Percentiles rank a stretch among this genome's conserved stretches.
Evolutionary conservation across 2,329 filamentous ascomycete species (phyloP).

Genomic region (Fusarium humuli): DNA sequence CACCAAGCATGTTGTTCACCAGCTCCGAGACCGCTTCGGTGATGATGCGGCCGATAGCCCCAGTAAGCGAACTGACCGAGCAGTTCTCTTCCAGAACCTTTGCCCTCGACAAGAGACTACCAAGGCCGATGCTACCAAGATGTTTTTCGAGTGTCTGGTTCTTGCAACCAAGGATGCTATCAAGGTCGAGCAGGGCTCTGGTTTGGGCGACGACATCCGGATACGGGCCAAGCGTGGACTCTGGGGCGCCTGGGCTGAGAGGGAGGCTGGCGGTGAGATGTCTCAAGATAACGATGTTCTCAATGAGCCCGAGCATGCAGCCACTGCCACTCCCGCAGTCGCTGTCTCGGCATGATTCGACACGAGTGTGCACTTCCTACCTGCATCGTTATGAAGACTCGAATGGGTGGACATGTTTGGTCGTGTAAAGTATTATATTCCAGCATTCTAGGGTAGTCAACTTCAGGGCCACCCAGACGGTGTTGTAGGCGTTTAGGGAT

Average conservation of each 20-base stretch:
- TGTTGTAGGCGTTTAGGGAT: slow-evolving; percentile 55
- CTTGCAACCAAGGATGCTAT: slow-evolving; percentile 97
- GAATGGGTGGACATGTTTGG: slow-evolving; percentile 43
- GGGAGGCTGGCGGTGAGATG: slow-evolving; percentile 73
- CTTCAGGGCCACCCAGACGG: slow-evolving; percentile 48
- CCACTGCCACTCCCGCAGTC: slow-evolving; percentile 49
- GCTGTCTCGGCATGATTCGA: slow-evolving; percentile 54
- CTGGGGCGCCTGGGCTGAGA: slow-evolving; percentile 96
- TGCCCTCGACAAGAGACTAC: slow-evolving; percentile 84
- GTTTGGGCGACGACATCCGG: slow-evolving; percentile 81
- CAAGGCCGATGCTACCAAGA: slow-evolving; percentile 94
- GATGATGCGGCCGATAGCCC: slow-evolving; percentile 74
- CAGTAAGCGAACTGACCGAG: slow-evolving; percentile 78
- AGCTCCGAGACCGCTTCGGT: slow-evolving; percentile 90
- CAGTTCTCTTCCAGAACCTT: slow-evolving; percentile 90
- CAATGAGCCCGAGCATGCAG: slow-evolving; percentile 51
- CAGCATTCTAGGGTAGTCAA: slow-evolving; percentile 50
- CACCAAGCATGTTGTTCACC: slow-evolving; percentile 95
- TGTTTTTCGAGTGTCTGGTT: slow-evolving; percentile 98
- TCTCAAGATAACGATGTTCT: slow-evolving; percentile 60
- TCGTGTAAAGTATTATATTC: slow-evolving; percentile 52
- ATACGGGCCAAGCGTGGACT: slow-evolving; percentile 94
- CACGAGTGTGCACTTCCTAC: slow-evolving; percentile 22
- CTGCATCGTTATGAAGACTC: slow-evolving; percentile 43
- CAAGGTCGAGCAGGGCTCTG: slow-evolving; percentile 88